Conservation (phyloP, 768 basidiomycete genomes). For the Pisolithus marmoratus region DNA sequence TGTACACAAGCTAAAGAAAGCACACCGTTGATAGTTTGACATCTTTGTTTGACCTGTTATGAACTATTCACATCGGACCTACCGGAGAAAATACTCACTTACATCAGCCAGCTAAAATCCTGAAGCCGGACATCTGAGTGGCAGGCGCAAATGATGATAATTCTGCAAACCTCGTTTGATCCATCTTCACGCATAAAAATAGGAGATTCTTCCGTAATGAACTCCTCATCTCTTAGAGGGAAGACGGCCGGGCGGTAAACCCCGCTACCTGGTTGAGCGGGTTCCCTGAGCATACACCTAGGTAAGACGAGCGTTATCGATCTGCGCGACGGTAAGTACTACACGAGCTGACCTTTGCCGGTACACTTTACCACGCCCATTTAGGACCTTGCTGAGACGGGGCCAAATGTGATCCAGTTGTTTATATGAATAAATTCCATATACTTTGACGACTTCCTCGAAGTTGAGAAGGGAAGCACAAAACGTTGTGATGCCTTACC, state of each 20-base stretch:
- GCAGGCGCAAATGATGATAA: not conserved
- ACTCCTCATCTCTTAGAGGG: conserved; percentile 28
- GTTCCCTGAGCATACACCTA: conserved; percentile 41
- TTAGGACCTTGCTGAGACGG: conserved; percentile 32
- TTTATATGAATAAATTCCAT: conserved; percentile 41
- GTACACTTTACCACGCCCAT: conserved; percentile 42
- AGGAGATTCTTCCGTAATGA: conserved; percentile 9
- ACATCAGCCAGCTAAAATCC: conserved; percentile 24
- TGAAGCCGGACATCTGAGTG: not conserved
- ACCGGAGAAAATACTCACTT: conserved; percentile 12
- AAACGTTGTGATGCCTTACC: conserved; percentile 10
- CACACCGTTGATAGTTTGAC: conserved; percentile 5
- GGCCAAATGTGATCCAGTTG: conserved; percentile 42
- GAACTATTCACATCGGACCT: not conserved
- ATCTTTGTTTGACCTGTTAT: conserved; percentile 4
- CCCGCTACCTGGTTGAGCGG: conserved; percentile 27
- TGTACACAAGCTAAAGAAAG: not conserved
- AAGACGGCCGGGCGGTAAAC: conserved; percentile 41
- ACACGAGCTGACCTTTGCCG: conserved; percentile 32
- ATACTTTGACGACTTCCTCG: conserved; percentile 34
- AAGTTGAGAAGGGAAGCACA: not conserved
- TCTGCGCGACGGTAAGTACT: not conserved
- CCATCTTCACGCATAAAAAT: conserved; percentile 37
- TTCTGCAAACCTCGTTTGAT: conserved; percentile 36
- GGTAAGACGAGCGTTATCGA: not conserved